Evolutionary conservation across 495 filamentous ascomycete species (phyloP).

Genomic region (Cercophora scortea): DNA sequence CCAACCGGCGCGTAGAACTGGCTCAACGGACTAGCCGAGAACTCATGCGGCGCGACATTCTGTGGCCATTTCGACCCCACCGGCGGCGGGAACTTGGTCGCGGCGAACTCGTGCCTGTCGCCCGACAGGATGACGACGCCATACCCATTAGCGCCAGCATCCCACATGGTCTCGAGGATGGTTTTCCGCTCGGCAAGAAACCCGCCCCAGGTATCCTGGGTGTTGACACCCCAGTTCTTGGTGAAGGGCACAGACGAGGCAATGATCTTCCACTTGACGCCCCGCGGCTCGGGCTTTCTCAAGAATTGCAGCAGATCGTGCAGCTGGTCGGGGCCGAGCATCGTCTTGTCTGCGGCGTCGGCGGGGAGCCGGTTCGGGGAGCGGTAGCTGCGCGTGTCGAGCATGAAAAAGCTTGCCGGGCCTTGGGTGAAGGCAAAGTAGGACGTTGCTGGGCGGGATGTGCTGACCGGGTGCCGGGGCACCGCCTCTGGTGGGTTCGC

Average conservation of each 20-base stretch:
- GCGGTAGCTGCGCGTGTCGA: conserved; percentile 87
- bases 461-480: conserved; percentile 23
- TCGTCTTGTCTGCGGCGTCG: conserved; percentile 58
- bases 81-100: conserved; percentile 78
- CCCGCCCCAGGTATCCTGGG: conserved; percentile 84
- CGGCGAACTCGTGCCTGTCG: conserved; percentile 91
- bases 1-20: conserved; percentile 90
- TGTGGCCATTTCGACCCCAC: conserved; percentile 45
- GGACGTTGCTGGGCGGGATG: conserved; percentile 45
- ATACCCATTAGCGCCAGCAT: conserved; percentile 57
- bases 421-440: conserved; percentile 87
- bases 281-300: conserved; percentile 54
- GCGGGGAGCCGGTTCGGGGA: conserved; percentile 45
- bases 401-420: conserved; percentile 86
- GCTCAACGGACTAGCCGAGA: conserved; percentile 77
- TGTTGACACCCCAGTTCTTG: conserved; percentile 86
- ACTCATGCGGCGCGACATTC: conserved; percentile 67
- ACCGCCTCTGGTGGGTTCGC: conserved; percentile 67
- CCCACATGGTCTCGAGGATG: conserved; percentile 89
- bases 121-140: conserved; percentile 82
- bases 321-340: conserved; percentile 77
- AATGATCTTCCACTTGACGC: conserved; percentile 89
- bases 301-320: conserved; percentile 73
- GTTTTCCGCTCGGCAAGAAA: conserved; percentile 70
- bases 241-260: conserved; percentile 87